Base-by-base conservation (phyloP, 495 filamentous ascomycete species). In the Tetracladium marchalianum region DNA sequence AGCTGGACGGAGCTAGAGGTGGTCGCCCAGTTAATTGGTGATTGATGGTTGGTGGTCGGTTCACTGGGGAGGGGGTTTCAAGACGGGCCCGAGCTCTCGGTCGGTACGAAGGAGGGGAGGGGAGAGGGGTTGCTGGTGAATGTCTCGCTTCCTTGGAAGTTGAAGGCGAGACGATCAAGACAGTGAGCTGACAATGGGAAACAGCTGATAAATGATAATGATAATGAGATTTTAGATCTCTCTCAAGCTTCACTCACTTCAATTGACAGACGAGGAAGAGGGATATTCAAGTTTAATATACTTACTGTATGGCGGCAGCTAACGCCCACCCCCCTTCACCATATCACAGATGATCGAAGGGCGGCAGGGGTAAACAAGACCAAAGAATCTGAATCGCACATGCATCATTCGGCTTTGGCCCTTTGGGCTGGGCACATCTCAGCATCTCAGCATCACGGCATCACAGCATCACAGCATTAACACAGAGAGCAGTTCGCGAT, bases 21-120 rank as follows among this genome's bases (percentile, higher is more conserved):
- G 38, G 1, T 27, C 31, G 35, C 13, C 17, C 13, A 22, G 15
- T 51, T 27, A 27, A 27, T 27, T 27, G 22, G 22, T 27, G 22
- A 27, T 27, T 35, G 16, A 9, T 39, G 33, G 16, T 16, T n/a
- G 43, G 15, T 15, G 12, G 9, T 13, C 1, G n/a, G 16, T 11
- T 41, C 12, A 44, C 39, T 36, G 34, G 27, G 37, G 27, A 33
- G 15, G 33, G 33, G 18, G 17, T 31, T 31, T 18, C 32, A 46
- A 41, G 43, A 47, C 15, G 22, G 22, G 22, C 22, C 34, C 42
- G 35, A 39, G 42, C 22, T 33, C 40, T 43, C 37, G 41, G 16
- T 17, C 18, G 22, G 44, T 6, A 24, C 33, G 50, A 39, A 37
- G 16, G 36, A 39, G 13, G 37, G 33, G n/a, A 33, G 45, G 40